These are phyloP conservation scores for Sanghuangporus sanghuang DNA, from an alignment of 1,284 basidiomycete genomes.

Conservation along the genomic window DNA sequence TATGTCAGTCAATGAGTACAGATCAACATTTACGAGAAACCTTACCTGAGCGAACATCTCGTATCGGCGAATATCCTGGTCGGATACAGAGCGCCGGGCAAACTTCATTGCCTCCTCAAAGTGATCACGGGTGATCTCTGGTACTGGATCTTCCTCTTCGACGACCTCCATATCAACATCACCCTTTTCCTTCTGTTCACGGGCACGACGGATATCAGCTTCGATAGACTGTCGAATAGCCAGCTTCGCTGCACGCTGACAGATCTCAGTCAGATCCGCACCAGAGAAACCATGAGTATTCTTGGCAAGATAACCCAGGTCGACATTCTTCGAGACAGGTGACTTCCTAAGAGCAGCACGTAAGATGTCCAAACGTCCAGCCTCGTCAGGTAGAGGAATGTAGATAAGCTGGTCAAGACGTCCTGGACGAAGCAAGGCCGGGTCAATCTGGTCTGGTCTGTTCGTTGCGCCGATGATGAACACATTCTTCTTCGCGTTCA, in stretches of 20 bases:
- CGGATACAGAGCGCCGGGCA: slow-evolving; percentile 87
- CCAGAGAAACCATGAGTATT: slow-evolving; percentile 98
- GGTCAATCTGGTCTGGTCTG: slow-evolving; percentile 98
- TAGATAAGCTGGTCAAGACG: slow-evolving; percentile 96
- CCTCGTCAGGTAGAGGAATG: slow-evolving; percentile 92
- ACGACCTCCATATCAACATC: slow-evolving; percentile 74
- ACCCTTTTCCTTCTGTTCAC: slow-evolving; percentile 75
- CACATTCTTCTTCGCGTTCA: slow-evolving; percentile 99
- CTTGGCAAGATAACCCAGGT: slow-evolving; percentile 87
- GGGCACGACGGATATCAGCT: slow-evolving; percentile 76
- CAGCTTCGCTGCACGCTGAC: slow-evolving; percentile 95
- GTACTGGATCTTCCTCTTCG: slow-evolving; percentile 90
- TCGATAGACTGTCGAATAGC: slow-evolving; percentile 96
- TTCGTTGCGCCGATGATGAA: slow-evolving; percentile 99
- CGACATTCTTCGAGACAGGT: slow-evolving; percentile 82
- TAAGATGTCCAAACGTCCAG: slow-evolving; percentile 88
- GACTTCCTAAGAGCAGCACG: slow-evolving; percentile 90
- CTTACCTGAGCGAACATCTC: slow-evolving; percentile 83
- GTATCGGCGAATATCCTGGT: slow-evolving; percentile 92
- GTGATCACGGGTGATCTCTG: slow-evolving; percentile 90
- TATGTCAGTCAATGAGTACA: slow-evolving; percentile 10
- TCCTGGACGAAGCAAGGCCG: slow-evolving; percentile 95
- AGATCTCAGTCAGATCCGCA: slow-evolving; percentile 98
- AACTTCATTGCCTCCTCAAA: slow-evolving; percentile 99
- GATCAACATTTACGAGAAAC: slow-evolving; percentile 10